These are phyloP conservation scores for Fusarium compactum DNA, from an alignment of 2,329 filamentous ascomycete genomes.

Conservation along the genomic window DNA sequence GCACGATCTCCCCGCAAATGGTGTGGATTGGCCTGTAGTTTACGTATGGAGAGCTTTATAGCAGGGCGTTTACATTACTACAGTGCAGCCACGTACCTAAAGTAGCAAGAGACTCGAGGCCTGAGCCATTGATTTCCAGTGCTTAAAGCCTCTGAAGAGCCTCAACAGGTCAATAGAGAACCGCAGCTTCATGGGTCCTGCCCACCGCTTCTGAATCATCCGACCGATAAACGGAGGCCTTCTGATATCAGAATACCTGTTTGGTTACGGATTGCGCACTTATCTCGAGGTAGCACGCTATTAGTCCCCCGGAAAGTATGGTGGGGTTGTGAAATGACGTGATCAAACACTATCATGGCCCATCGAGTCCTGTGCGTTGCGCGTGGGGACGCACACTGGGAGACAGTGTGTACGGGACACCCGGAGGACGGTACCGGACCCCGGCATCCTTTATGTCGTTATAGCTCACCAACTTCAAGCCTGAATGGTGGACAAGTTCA, in stretches of 20 bases:
- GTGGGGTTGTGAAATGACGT: slow-evolving; percentile 47
- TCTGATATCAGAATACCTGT: slow-evolving; percentile 34
- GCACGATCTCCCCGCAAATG: slow-evolving; percentile 29
- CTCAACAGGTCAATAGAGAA: not conserved
- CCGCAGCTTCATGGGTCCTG: slow-evolving; percentile 17
- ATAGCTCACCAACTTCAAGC: not conserved
- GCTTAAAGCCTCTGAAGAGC: not conserved
- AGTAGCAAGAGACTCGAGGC: not conserved
- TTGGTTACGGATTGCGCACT: not conserved
- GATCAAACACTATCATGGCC: slow-evolving; percentile 44
- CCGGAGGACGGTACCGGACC: slow-evolving; percentile 33
- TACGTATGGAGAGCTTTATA: slow-evolving; percentile 1
- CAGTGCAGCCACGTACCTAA: slow-evolving; percentile 1
- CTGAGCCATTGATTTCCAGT: slow-evolving; percentile 18
- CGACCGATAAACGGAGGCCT: slow-evolving; percentile 44
- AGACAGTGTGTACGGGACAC: slow-evolving; percentile 36
- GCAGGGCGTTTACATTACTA: slow-evolving; percentile 4
- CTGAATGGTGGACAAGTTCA: too few relatives aligned
- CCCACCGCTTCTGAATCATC: slow-evolving; percentile 43
- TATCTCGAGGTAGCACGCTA: slow-evolving; percentile 36
- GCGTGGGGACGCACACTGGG: not conserved
- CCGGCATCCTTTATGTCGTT: slow-evolving; percentile 7
- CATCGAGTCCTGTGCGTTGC: slow-evolving; percentile 31
- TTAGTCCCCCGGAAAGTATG: slow-evolving; percentile 18
- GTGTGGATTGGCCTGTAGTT: not conserved